Conservation (phyloP, 108 stramenopile genomes). For the Thalassiosira profunda region DNA sequence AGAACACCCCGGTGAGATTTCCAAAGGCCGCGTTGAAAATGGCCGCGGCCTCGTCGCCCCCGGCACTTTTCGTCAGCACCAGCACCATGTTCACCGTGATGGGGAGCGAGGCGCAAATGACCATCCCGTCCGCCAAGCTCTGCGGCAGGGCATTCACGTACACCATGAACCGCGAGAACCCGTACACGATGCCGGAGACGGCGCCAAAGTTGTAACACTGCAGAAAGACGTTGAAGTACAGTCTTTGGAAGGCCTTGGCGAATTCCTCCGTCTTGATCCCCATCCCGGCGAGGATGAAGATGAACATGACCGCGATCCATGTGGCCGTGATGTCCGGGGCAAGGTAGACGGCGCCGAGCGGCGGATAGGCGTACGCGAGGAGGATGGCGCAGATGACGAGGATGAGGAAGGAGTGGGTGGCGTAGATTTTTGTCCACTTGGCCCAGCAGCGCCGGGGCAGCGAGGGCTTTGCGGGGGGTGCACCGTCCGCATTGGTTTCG, state of each 20-base stretch:
- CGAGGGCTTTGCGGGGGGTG: no score
- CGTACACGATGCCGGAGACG: conserved; percentile 67
- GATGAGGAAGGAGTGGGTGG: conserved; percentile 64
- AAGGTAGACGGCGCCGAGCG: conserved; percentile 77
- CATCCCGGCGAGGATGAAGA: conserved; percentile 82
- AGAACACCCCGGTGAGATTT: conserved; percentile 68
- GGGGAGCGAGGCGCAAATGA: conserved; percentile 75
- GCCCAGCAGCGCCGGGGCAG: no score
- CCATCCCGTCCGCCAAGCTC: conserved; percentile 82
- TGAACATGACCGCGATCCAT: conserved; percentile 82
- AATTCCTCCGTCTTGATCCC: conserved; percentile 86
- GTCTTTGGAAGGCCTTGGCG: conserved; percentile 67
- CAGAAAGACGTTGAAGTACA: conserved; percentile 78
- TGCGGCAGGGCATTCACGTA: conserved; percentile 37
- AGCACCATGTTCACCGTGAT: conserved; percentile 88
- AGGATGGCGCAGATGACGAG: conserved; percentile 63
- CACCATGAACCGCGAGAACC: conserved; percentile 57
- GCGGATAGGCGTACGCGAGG: conserved; percentile 84
- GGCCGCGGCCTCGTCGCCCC: conserved; percentile 86
- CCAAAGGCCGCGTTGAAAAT: conserved; percentile 80
- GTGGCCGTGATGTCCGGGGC: conserved; percentile 79
- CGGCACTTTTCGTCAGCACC: conserved; percentile 78
- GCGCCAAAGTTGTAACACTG: conserved; percentile 81
- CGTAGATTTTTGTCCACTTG: conserved; percentile 23
- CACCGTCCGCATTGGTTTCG: no score